phyloP scores from a whole-genome alignment of 176 grass and related monocot species.

The Phoenix roebelenii region DNA sequence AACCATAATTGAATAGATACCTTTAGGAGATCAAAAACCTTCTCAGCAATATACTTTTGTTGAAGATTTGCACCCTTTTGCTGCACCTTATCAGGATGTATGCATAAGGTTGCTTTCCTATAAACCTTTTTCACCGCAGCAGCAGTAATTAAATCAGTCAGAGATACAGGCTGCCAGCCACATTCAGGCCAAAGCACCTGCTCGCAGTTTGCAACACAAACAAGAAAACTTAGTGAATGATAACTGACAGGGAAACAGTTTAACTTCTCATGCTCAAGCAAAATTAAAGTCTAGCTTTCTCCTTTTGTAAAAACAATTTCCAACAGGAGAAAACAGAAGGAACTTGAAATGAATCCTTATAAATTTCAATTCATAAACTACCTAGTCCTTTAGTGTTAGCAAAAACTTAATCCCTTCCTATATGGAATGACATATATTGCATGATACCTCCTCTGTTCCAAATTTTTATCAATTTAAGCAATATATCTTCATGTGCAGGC shows the following conservation, averaged over 20 bases:
- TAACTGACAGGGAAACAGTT: not conserved
- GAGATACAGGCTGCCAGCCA: constrained; percentile 61
- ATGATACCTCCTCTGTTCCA: too few species aligned
- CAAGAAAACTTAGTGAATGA: not conserved
- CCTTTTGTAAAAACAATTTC: too few species aligned
- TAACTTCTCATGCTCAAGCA: not conserved
- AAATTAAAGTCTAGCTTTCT: too few species aligned
- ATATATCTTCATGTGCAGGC: too few species aligned
- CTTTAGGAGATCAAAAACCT: constrained; percentile 80
- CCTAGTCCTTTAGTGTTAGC: too few species aligned
- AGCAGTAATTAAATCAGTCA: constrained; percentile 70
- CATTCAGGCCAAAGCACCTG: constrained; percentile 79
- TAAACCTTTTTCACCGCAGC: constrained; percentile 67
- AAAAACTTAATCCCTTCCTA: too few species aligned
- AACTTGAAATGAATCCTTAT: too few species aligned
- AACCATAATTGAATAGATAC: constrained; percentile 13
- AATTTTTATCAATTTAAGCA: too few species aligned
- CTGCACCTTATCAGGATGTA: constrained; percentile 82
- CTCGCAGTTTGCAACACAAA: not conserved
- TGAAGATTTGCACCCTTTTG: constrained; percentile 63
- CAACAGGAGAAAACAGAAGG: too few species aligned
- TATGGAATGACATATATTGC: too few species aligned
- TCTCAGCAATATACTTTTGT: constrained; percentile 66
- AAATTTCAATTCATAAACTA: too few species aligned
- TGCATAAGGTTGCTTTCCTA: constrained; percentile 58